Evolutionary conservation across 129 eudicot species (phyloP).

Genomic region (Dittrichia graveolens): DNA sequence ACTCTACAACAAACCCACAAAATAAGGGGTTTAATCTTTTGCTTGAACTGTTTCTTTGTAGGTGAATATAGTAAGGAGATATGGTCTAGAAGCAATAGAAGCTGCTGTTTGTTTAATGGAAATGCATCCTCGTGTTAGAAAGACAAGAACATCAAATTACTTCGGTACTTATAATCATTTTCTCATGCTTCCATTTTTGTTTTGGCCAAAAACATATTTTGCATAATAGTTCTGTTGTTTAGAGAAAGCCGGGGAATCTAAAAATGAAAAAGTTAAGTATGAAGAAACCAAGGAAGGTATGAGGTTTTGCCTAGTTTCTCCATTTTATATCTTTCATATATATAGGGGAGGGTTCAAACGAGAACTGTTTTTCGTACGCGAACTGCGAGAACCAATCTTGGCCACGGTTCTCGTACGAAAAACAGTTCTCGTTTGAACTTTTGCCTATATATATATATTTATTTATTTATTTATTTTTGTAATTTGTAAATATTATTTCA

Average conservation of each 20-base stretch:
- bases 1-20: too few relatives aligned
- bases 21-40: background rate
- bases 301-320: background rate
- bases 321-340: background rate
- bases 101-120: constrained; percentile 72
- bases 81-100: constrained; percentile 56
- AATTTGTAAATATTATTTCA: constrained; percentile 6
- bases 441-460: background rate
- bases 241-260: constrained; percentile 35
- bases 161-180: constrained; percentile 38
- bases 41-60: constrained; percentile 21
- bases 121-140: constrained; percentile 43
- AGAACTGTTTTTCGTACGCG: too few relatives aligned
- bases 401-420: too few relatives aligned
- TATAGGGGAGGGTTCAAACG: too few relatives aligned
- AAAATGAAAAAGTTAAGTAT: constrained; percentile 42
- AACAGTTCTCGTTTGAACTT: too few relatives aligned
- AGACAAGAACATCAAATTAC: constrained; percentile 29
- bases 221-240: background rate
- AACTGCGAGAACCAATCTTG: too few relatives aligned
- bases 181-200: background rate
- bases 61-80: constrained; percentile 73
- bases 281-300: constrained; percentile 33
- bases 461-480: background rate
- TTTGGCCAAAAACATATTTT: constrained; percentile 13